A percentile compares a stretch with the other conserved stretches of the same genome.
Conservation (phyloP, 2,329 filamentous ascomycete species). For the Fusarium brevicatenulatum region DNA sequence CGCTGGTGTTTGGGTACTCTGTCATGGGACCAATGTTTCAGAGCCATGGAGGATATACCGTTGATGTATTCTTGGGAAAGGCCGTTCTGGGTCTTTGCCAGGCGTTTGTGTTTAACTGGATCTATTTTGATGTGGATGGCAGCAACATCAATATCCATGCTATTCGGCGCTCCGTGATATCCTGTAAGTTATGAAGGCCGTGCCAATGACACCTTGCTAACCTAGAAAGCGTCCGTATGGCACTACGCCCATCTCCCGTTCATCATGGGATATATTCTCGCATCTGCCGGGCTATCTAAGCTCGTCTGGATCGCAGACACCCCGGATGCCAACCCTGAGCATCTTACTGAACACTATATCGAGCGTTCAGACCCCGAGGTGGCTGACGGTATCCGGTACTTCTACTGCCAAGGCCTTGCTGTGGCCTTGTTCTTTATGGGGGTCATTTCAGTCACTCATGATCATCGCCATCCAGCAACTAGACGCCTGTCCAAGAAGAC, state of each 20-base stretch:
- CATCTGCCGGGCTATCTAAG: constrained; percentile 66
- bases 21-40: constrained; percentile 71
- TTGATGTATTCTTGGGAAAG: constrained; percentile 70
- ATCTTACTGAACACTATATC: constrained; percentile 62
- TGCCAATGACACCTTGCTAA: constrained; percentile 2
- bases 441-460: constrained; percentile 64
- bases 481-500: constrained; percentile 60
- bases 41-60: constrained; percentile 55
- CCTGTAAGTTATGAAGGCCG: constrained; percentile 48
- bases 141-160: constrained; percentile 68
- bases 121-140: constrained; percentile 72
- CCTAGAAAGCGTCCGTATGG: constrained; percentile 61
- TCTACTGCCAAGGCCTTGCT: constrained; percentile 71
- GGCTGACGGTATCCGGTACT: constrained; percentile 65
- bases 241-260: constrained; percentile 67
- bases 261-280: constrained; percentile 70
- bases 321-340: constrained; percentile 56
- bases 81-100: constrained; percentile 67
- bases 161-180: constrained; percentile 62
- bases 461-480: constrained; percentile 62
- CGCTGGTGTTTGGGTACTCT: constrained; percentile 71
- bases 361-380: constrained; percentile 61
- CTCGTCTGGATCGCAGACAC: constrained; percentile 69
- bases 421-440: constrained; percentile 64
- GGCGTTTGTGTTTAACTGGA: constrained; percentile 69